Percentiles rank a stretch among this genome's conserved stretches.
Conservation (phyloP, 495 filamentous ascomycete genomes). For the Letharia lupina region DNA sequence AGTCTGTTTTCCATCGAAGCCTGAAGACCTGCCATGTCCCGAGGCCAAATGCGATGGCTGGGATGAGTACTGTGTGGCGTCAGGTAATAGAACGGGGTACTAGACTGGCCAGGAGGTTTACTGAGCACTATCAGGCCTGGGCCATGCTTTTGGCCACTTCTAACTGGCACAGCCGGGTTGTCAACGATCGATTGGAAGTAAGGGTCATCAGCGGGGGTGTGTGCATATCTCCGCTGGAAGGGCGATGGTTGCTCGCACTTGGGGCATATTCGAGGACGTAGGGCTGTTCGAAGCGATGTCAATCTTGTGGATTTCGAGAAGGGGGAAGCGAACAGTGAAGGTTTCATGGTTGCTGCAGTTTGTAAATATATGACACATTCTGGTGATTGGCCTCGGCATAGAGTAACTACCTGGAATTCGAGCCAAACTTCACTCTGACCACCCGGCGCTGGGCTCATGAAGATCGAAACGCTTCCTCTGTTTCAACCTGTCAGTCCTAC, state of each 20-base stretch:
- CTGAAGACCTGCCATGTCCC: conserved; percentile 96
- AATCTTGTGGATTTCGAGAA: background rate
- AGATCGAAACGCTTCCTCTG: no score
- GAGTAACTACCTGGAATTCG: background rate
- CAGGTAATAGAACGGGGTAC: background rate
- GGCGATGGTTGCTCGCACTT: conserved; percentile 8
- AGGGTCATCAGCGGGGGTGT: conserved; percentile 54
- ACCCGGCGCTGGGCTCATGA: background rate
- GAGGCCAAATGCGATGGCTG: conserved; percentile 79
- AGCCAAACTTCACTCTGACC: background rate
- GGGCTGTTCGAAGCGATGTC: background rate
- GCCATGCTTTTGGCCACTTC: conserved; percentile 63
- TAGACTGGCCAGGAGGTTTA: conserved; percentile 27
- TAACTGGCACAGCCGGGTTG: conserved; percentile 69
- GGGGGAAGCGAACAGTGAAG: background rate
- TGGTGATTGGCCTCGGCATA: background rate
- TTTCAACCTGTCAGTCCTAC: background rate
- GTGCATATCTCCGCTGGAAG: conserved; percentile 18
- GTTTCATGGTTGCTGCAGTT: background rate
- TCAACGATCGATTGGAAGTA: conserved; percentile 77
- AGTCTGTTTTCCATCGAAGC: conserved; percentile 82
- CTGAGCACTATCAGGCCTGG: conserved; percentile 74
- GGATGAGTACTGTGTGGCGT: conserved; percentile 65
- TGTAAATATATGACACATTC: background rate
- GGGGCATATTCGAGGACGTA: background rate